Conservation (phyloP, 2,329 filamentous ascomycete species). For the Cladosporium colombiae region DNA sequence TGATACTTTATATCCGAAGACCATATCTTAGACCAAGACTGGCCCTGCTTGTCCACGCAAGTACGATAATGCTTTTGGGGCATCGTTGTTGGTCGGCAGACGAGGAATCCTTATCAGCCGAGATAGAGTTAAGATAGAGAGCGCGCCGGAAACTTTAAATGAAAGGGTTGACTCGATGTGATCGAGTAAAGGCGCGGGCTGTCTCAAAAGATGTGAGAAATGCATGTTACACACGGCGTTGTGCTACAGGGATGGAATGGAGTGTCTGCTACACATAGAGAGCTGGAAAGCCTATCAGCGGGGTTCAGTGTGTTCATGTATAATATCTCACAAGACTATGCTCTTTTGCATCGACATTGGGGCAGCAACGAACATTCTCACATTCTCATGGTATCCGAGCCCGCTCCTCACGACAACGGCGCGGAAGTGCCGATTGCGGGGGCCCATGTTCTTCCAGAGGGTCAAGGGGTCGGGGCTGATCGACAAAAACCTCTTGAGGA, state of each 20-base stretch:
- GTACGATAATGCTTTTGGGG: conserved; percentile 7
- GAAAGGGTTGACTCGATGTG: conserved; percentile 27
- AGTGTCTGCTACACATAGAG: not conserved
- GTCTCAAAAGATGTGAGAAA: conserved; percentile 8
- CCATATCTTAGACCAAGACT: not conserved
- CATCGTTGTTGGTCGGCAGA: conserved; percentile 8
- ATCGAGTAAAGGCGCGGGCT: conserved; percentile 26
- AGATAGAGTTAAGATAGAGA: conserved; percentile 19
- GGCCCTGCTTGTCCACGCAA: not conserved
- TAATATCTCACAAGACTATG: not conserved
- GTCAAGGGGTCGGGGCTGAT: not conserved
- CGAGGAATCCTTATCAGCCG: conserved; percentile 23
- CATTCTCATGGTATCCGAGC: not conserved
- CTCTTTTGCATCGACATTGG: not conserved
- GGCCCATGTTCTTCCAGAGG: not conserved
- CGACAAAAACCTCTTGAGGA: not conserved
- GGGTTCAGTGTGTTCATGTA: not conserved
- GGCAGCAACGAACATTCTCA: not conserved
- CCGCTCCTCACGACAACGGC: not conserved
- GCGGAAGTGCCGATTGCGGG: conserved; percentile 6
- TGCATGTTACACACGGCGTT: accelerated
- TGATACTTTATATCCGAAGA: conserved; percentile 2
- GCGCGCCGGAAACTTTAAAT: conserved; percentile 4
- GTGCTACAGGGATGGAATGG: not conserved
- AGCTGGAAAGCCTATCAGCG: not conserved